Evolutionary conservation across 2,329 filamentous ascomycete species (phyloP), one percentile per base, ranked within the genome.

Genomic region (Cercospora sojina): DNA sequence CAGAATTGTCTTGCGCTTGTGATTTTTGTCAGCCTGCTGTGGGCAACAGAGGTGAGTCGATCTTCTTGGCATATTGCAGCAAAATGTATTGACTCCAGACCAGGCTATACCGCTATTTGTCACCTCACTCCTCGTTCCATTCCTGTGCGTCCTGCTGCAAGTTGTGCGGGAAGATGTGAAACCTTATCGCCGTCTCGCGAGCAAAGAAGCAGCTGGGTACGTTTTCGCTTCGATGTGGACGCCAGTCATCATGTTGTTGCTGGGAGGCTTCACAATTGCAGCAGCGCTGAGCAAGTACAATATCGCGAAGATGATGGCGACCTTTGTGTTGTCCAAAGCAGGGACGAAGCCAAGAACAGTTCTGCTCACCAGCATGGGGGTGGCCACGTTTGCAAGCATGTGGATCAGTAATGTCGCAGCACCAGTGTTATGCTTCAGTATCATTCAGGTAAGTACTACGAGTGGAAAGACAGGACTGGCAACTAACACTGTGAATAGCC

Each of bases 171-270:
- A 89, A 32, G 91, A 96, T 62, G 86, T 88, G 5, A 85, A 86
- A 72, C 89, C 90, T 0, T 84, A 92, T 67, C 80, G 82, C 53
- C 87, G 94, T 23, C 84, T 99, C 6, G 85, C 86, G n/a, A 87
- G 93, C 3, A 93, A 93, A 77, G 85, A 88, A 51, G 93, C 95
- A 0, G 92, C 94, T 0, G 84, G 86, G 29, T 94, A 91, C 74
- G 90, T 97, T 65, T 98, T 99, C 74, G 85, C 92, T 4, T 90
- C 95, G 27, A 99, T 99, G 95, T 99, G 95, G 95, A 97, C 94
- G 3, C 94, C 95, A 0, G 95, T 99, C 64, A 99, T 99, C 72
- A 98, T 99, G 95, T 87, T 99, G 16, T 84, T 99, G 23, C 88
- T 99, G 0, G 95, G 95, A 72, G 95, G 95, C 32, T 99, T 99